Evolutionary conservation across 306 rosid species (phyloP).

Genomic region (Rosa rugosa): DNA sequence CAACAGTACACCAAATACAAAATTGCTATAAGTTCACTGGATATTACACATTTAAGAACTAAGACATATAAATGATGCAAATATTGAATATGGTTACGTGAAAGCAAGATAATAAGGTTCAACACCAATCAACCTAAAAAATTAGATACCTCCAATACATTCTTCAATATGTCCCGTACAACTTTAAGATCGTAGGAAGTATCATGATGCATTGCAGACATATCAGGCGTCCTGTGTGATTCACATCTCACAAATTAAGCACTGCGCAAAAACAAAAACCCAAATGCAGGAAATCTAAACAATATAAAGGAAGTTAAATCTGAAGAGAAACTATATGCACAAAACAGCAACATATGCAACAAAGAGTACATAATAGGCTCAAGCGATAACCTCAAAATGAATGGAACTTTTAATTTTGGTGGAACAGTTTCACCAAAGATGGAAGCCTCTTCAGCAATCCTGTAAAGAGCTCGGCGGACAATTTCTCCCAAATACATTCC

Average conservation of each 20-base stretch:
- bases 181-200: conserved; percentile 73
- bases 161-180: conserved; percentile 68
- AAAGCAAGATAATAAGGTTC: neutral
- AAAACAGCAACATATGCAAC: conserved; percentile 8
- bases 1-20: neutral
- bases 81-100: neutral
- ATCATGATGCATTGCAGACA: conserved; percentile 90
- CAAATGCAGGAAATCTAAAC: neutral
- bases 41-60: neutral
- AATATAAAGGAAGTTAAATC: neutral
- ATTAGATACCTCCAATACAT: conserved; percentile 63
- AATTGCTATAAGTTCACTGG: neutral
- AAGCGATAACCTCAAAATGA: conserved; percentile 57
- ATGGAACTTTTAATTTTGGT: conserved; percentile 67
- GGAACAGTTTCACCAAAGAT: conserved; percentile 85
- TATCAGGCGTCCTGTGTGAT: conserved; percentile 78
- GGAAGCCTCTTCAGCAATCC: conserved; percentile 81
- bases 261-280: neutral
- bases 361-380: conserved; percentile 13
- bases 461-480: conserved; percentile 69
- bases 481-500: conserved; percentile 99
- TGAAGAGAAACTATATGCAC: neutral
- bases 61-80: neutral
- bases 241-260: conserved; percentile 12
- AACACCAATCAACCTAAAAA: neutral